A percentile compares a stretch with the other conserved stretches of the same genome.
Conservation (phyloP, 345 rosid genomes). For the Camelina sativa region DNA sequence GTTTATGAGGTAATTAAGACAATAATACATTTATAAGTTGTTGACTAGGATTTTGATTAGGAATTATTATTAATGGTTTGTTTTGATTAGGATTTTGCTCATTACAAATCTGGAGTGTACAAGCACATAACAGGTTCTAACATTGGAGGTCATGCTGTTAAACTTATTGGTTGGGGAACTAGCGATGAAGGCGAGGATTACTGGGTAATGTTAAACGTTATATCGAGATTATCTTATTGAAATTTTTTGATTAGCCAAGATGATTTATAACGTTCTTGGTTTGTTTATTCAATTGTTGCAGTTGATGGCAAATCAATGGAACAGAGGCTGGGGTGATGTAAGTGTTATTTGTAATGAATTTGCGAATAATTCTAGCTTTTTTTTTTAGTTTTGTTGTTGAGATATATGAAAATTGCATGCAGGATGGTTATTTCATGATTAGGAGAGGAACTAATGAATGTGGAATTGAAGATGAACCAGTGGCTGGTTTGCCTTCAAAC, state of each 20-base stretch:
- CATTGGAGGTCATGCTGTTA: slow-evolving; percentile 96
- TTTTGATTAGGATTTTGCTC: slow-evolving; percentile 79
- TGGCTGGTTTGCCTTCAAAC: slow-evolving; percentile 80
- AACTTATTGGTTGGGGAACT: slow-evolving; percentile 98
- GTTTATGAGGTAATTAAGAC: slow-evolving; percentile 77
- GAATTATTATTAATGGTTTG: slow-evolving; percentile 3
- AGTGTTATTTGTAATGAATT: slow-evolving; percentile 34
- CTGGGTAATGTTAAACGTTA: slow-evolving; percentile 59
- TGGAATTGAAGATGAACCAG: slow-evolving; percentile 78
- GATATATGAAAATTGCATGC: slow-evolving; percentile 48
- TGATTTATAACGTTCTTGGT: neutral
- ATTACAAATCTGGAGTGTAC: slow-evolving; percentile 93
- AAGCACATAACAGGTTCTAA: slow-evolving; percentile 73
- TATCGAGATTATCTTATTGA: neutral
- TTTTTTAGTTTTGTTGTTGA: slow-evolving; percentile 1
- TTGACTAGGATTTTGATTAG: neutral
- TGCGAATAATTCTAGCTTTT: neutral
- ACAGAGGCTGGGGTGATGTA: slow-evolving; percentile 93
- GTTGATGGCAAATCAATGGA: slow-evolving; percentile 98
- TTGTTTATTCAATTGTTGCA: slow-evolving; percentile 43
- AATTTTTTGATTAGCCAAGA: neutral
- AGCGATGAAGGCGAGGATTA: slow-evolving; percentile 82
- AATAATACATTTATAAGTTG: neutral
- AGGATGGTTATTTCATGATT: slow-evolving; percentile 95
- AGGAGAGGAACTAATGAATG: slow-evolving; percentile 90